A percentile compares a stretch with the other conserved stretches of the same genome.
These are phyloP conservation scores for Raphanus raphanistrum DNA, from an alignment of 345 rosid genomes.

Conservation along the genomic window DNA sequence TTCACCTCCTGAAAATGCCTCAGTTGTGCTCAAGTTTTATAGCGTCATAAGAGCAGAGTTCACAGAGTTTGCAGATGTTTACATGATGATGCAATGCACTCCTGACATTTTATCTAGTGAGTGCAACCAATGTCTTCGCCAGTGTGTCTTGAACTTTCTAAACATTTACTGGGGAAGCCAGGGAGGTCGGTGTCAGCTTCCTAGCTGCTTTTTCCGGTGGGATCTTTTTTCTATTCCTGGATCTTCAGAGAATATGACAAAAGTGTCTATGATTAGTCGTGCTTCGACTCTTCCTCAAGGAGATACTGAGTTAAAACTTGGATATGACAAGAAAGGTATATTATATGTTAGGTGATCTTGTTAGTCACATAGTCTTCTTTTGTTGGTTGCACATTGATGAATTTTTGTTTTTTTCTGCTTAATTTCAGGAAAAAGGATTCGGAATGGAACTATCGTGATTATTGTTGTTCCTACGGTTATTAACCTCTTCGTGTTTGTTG, in stretches of 20 bases:
- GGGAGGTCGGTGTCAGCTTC: conserved; percentile 44
- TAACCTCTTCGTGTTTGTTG: conserved; percentile 5
- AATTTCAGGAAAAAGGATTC: conserved; percentile 13
- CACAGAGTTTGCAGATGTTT: conserved; percentile 6
- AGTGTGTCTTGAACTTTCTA: background rate
- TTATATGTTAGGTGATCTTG: background rate
- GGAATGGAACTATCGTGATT: conserved; percentile 16
- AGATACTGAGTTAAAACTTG: background rate
- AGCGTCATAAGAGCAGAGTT: conserved; percentile 30
- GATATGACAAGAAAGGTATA: conserved; percentile 10
- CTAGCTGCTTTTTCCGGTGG: conserved; percentile 51
- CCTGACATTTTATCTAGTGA: conserved; percentile 45
- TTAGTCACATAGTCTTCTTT: background rate
- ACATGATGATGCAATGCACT: conserved; percentile 48
- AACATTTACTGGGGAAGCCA: conserved; percentile 33
- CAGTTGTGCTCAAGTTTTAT: conserved; percentile 39
- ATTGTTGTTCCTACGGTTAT: conserved; percentile 32
- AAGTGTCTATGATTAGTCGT: conserved; percentile 23
- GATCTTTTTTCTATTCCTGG: conserved; percentile 41
- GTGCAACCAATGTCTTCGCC: conserved; percentile 36
- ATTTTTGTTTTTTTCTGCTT: background rate
- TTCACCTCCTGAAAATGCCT: background rate
- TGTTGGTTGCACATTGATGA: background rate
- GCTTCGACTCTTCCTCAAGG: background rate
- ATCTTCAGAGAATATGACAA: background rate